A percentile compares a stretch with the other conserved stretches of the same genome.
phyloP scores from a whole-genome alignment of 2,329 filamentous ascomycete genomes.

The Dactylellina sp. region DNA sequence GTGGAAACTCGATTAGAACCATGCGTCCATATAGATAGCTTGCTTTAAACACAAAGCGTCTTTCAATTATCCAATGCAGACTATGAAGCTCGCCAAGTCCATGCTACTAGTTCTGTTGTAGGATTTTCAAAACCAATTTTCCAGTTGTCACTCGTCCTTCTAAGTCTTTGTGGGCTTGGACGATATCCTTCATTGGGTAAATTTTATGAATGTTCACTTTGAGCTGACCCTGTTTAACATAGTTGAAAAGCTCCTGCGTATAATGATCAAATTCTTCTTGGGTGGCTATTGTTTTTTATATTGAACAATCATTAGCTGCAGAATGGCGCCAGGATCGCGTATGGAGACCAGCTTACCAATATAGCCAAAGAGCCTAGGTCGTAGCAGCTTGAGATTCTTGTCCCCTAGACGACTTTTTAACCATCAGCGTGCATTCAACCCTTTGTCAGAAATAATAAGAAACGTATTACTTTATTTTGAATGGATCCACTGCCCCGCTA shows the following conservation, averaged over 20 bases:
- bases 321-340: not conserved
- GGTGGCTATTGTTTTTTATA: slow-evolving; percentile 64
- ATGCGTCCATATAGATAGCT: too few relatives aligned
- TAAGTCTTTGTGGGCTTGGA: slow-evolving; percentile 78
- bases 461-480: slow-evolving; percentile 68
- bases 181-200: slow-evolving; percentile 80
- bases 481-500: slow-evolving; percentile 77
- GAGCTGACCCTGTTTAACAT: slow-evolving; percentile 76
- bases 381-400: slow-evolving; percentile 81
- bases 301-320: not conserved
- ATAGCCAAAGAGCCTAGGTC: slow-evolving; percentile 80
- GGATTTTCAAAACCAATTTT: slow-evolving; percentile 80
- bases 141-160: slow-evolving; percentile 85
- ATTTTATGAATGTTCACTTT: slow-evolving; percentile 79
- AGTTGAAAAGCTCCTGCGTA: slow-evolving; percentile 76
- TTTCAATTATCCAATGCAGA: too few relatives aligned
- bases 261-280: slow-evolving; percentile 79
- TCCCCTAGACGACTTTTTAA: slow-evolving; percentile 67
- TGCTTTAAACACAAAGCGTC: too few relatives aligned
- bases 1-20: too few relatives aligned
- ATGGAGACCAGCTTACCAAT: slow-evolving; percentile 63
- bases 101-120: slow-evolving; percentile 48
- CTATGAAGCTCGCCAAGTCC: too few relatives aligned
- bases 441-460: not conserved
- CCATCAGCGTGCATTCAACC: slow-evolving; percentile 59